Percentiles rank a stretch among this genome's conserved stretches.
These are phyloP conservation scores for Santalum album DNA, from an alignment of 164 flowering plant genomes.

Conservation along the genomic window DNA sequence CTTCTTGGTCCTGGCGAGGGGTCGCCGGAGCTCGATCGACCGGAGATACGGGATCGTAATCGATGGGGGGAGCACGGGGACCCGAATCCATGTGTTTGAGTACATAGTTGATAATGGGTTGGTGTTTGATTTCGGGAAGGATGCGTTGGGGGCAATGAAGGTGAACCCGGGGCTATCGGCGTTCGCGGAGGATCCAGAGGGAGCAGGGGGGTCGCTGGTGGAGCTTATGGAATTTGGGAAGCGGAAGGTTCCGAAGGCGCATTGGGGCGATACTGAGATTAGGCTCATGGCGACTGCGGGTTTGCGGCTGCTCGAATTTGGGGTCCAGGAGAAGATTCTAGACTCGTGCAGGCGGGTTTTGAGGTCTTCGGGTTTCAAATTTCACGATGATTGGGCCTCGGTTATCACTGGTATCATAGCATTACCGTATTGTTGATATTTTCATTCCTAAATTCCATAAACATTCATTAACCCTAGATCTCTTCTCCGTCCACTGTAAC, in stretches of 20 bases:
- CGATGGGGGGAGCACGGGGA: constrained; percentile 95
- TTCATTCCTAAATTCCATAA: too few relatives aligned
- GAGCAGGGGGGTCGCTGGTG: constrained; percentile 49
- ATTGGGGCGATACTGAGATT: constrained; percentile 67
- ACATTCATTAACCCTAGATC: too few relatives aligned
- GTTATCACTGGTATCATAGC: constrained; percentile 60
- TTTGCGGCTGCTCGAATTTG: constrained; percentile 46
- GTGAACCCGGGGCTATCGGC: constrained; percentile 81
- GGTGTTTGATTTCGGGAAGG: constrained; percentile 34
- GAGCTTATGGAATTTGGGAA: constrained; percentile 69
- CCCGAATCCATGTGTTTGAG: constrained; percentile 68
- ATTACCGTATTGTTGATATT: too few relatives aligned
- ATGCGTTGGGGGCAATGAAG: constrained; percentile 44
- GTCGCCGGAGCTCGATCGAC: constrained; percentile 3
- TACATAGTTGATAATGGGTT: constrained; percentile 25
- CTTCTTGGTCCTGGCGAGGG: constrained; percentile 10
- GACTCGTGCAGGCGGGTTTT: constrained; percentile 55
- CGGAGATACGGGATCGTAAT: constrained; percentile 48
- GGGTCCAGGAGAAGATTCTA: constrained; percentile 52
- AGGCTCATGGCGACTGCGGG: constrained; percentile 97
- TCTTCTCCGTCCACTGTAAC: neutral
- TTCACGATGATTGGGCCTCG: constrained; percentile 79
- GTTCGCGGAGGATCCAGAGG: constrained; percentile 42
- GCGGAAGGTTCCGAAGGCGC: constrained; percentile 40
- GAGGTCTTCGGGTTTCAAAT: constrained; percentile 58